Conservation (phyloP, 139 green algal species). For the Spirogloea muscicola region DNA sequence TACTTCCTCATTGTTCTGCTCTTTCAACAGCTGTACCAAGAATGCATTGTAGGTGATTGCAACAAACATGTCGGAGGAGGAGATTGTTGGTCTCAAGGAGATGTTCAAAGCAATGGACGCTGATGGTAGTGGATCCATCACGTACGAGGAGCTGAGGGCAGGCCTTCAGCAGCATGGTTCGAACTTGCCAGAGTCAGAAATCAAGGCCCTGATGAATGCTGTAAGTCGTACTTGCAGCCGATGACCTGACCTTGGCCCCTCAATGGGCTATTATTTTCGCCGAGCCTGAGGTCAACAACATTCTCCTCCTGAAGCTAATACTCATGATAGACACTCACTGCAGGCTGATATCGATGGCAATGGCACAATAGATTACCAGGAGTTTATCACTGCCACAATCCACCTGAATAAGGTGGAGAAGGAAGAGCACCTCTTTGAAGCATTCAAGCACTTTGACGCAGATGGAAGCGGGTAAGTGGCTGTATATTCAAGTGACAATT, state of each 20-base stretch:
- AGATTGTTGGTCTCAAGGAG: conserved; percentile 58
- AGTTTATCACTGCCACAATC: conserved; percentile 68
- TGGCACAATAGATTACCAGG: conserved; percentile 83
- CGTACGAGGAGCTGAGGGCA: conserved; percentile 55
- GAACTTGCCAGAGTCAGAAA: conserved; percentile 12
- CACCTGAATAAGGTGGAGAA: conserved; percentile 48
- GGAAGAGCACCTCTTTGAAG: conserved; percentile 46
- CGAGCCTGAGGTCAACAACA: too few relatives aligned
- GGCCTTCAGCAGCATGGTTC: conserved; percentile 46
- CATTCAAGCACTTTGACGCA: conserved; percentile 49
- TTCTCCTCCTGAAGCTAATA: too few relatives aligned
- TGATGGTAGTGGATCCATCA: conserved; percentile 60
- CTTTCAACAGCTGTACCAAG: too few relatives aligned
- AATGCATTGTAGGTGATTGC: conserved; percentile 34
- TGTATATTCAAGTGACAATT: too few relatives aligned
- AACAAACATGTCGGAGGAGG: conserved; percentile 42
- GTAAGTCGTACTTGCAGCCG: too few relatives aligned
- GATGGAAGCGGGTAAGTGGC: conserved; percentile 41
- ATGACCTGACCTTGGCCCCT: too few relatives aligned
- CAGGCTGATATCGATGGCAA: conserved; percentile 55
- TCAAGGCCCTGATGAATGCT: conserved; percentile 22
- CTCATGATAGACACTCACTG: too few relatives aligned
- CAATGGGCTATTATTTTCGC: too few relatives aligned
- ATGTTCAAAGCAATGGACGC: conserved; percentile 60
- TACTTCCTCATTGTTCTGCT: too few relatives aligned